Conservation (phyloP, 2,329 filamentous ascomycete species). For the Fusarium oligoseptatum region DNA sequence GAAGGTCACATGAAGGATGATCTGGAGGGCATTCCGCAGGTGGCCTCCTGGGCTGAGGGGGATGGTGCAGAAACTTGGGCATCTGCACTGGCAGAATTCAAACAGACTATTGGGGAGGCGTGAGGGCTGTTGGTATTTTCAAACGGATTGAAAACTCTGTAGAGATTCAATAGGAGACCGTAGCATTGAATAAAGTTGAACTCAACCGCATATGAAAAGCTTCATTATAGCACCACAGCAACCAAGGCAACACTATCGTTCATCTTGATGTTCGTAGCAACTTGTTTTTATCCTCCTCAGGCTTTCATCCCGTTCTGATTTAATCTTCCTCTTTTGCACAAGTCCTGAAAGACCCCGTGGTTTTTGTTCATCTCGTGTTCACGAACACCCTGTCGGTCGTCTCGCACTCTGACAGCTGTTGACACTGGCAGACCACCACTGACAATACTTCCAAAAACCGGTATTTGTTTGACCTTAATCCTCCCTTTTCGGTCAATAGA, state of each 20-base stretch:
- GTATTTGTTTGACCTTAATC: neutral
- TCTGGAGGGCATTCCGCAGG: slow-evolving; percentile 57
- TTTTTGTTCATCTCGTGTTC: neutral
- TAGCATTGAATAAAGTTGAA: neutral
- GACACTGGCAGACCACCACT: neutral
- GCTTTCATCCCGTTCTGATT: neutral
- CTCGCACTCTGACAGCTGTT: neutral
- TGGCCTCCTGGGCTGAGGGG: slow-evolving; percentile 59
- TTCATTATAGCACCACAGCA: neutral
- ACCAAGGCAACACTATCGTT: neutral
- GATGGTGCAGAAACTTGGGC: slow-evolving; percentile 64
- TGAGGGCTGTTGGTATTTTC: neutral
- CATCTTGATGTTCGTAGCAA: neutral
- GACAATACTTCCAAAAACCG: neutral
- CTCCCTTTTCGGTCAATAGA: neutral
- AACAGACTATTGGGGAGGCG: slow-evolving; percentile 48
- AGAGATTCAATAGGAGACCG: neutral
- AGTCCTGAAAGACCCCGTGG: neutral
- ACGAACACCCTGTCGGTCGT: neutral
- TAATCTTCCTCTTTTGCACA: neutral
- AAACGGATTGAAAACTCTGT: neutral
- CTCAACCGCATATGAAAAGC: neutral
- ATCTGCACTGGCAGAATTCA: slow-evolving; percentile 62
- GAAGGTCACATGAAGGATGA: slow-evolving; percentile 64
- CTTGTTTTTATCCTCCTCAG: neutral